Evolutionary conservation across 2,329 filamentous ascomycete species (phyloP).

Genomic region (Beauveria sp.): DNA sequence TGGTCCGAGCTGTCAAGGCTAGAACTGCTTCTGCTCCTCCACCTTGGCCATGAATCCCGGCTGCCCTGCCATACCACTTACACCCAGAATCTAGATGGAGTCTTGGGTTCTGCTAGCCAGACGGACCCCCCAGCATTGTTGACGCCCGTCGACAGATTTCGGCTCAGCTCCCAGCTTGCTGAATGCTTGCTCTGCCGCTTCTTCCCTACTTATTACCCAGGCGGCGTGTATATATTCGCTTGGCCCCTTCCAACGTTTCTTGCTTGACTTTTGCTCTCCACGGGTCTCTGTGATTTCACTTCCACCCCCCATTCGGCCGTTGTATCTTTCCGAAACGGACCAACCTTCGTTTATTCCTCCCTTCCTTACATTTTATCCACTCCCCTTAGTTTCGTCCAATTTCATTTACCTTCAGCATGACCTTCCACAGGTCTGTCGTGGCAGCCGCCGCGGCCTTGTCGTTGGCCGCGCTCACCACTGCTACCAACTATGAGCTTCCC

Average conservation of each 20-base stretch:
- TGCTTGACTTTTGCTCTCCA: not conserved
- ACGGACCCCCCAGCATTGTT: not conserved
- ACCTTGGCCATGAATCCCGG: not conserved
- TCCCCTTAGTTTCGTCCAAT: constrained; percentile 6
- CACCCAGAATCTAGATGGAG: not conserved
- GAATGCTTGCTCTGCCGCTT: not conserved
- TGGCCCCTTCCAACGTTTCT: not conserved
- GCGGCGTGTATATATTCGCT: constrained; percentile 4
- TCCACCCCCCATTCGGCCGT: not conserved
- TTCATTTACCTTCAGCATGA: constrained; percentile 22
- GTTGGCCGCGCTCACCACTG: constrained; percentile 29
- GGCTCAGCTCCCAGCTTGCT: not conserved
- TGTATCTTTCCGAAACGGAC: constrained; percentile 15
- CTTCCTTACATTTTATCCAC: constrained; percentile 3
- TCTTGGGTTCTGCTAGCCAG: not conserved
- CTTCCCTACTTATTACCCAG: not conserved
- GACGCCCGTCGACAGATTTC: not conserved
- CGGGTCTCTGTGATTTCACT: constrained; percentile 4
- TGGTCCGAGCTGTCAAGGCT: constrained; percentile 7
- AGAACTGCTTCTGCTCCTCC: not conserved
- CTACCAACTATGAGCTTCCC: constrained; percentile 37
- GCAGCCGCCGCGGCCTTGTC: constrained; percentile 30
- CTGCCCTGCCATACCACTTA: not conserved
- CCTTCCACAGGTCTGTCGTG: constrained; percentile 24
- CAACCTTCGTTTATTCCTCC: constrained; percentile 14